phyloP scores from a whole-genome alignment of 192 early-diverging fungal species.

The Gryganskiella cystojenkinii region DNA sequence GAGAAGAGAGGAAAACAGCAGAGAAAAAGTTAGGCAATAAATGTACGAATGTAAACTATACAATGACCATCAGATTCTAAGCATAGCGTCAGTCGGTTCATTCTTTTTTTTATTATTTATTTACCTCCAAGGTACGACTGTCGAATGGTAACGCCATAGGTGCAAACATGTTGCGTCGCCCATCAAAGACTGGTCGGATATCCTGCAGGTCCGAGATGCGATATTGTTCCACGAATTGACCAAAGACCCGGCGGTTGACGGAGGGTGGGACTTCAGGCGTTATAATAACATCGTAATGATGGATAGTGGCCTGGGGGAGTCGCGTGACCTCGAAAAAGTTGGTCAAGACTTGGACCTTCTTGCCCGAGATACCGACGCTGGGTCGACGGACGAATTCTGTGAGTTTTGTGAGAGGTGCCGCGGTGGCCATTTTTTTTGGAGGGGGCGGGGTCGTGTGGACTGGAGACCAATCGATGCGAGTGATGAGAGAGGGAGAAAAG shows the following conservation, averaged over 20 bases:
- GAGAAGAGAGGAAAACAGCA: neutral
- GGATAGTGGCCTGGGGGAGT: slow-evolving; percentile 49
- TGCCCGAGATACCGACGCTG: too few relatives aligned
- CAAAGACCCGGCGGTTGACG: slow-evolving; percentile 65
- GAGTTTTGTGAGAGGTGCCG: too few relatives aligned
- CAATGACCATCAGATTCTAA: neutral
- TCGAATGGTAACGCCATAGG: slow-evolving; percentile 56
- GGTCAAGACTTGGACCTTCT: too few relatives aligned
- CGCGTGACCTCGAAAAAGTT: too few relatives aligned
- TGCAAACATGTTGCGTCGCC: slow-evolving; percentile 77
- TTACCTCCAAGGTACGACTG: slow-evolving; percentile 66
- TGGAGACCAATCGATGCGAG: too few relatives aligned
- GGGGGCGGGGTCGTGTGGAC: too few relatives aligned
- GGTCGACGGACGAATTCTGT: too few relatives aligned
- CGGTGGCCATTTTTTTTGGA: too few relatives aligned
- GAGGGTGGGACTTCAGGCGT: slow-evolving; percentile 77
- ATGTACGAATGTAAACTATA: neutral
- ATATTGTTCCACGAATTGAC: neutral
- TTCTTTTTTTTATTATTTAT: neutral
- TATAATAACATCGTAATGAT: slow-evolving; percentile 88
- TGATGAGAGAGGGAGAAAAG: neutral
- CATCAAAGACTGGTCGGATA: slow-evolving; percentile 81
- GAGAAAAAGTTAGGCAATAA: slow-evolving; percentile 3
- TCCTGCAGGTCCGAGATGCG: slow-evolving; percentile 57
- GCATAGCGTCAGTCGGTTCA: neutral